Evolutionary conservation across 2,329 filamentous ascomycete genomes (phyloP), one percentile per base, ranked within the genome.

Genomic region (Purpureocillium takamizusanense): DNA sequence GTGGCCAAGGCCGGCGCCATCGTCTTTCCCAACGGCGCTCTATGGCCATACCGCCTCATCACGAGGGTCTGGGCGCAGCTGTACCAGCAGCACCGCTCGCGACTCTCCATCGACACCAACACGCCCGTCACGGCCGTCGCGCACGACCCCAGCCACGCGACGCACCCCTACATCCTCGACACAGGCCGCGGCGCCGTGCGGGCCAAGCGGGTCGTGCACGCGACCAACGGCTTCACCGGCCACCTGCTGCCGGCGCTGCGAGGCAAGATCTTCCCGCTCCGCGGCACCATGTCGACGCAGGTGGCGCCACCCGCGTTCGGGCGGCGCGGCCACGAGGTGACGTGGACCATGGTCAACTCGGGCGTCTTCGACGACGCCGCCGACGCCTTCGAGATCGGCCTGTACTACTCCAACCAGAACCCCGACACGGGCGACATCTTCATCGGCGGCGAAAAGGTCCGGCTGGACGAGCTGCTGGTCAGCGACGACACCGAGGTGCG

Each of bases 171-270:
- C 45, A 44, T 52, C 2, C 39, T 77, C 1, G 42, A 51, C 2
- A 78, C 75, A 0, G 42, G 49, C 0, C 56, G 70, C 4, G 74
- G 72, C 0, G 44, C 31, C 0, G 61, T 77, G 11, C 50, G 47
- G 12, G 57, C 56, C 2, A 25, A 25, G n/a, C 64, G 73, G 36
- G 55, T 80, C 6, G 60, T 79, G 2, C 72, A 79, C 43, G 70
- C 70, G 28, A 78, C 72, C 1, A 78, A 80, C 43, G 71, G 59
- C 2, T 68, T 70, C 45, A 60, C 68, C 0, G 54, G 65, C 0
- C 66, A 75, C 36, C 60, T 78, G 2, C 51, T 78, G 2, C 70
- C 72, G 0, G 60, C 56, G 0, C 53, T 76, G 3, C 53, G 59
- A 1, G 62, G 63, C 3, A 61, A 62, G 13, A 50, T 72, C 9